A percentile compares a stretch with the other conserved stretches of the same genome.
Evolutionary conservation across 2,329 filamentous ascomycete species (phyloP).

Genomic region (Aureobasidium sp.): DNA sequence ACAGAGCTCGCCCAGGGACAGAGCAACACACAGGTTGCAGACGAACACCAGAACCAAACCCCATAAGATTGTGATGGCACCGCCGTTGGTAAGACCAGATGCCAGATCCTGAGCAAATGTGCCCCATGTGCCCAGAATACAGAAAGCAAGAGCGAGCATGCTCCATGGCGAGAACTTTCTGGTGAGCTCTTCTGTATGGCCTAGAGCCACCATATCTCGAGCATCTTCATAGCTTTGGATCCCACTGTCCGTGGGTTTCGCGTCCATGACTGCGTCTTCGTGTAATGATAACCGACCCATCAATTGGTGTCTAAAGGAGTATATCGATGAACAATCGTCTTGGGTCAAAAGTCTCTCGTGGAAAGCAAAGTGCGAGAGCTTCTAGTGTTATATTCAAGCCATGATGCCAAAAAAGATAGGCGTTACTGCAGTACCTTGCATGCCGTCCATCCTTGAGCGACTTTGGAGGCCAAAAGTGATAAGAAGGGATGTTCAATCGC

Average conservation of each 20-base stretch:
- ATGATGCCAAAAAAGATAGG: slow-evolving; percentile 6
- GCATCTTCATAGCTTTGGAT: slow-evolving; percentile 28
- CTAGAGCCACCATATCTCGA: slow-evolving; percentile 35
- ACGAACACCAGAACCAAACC: slow-evolving; percentile 47
- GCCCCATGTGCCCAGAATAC: slow-evolving; percentile 52
- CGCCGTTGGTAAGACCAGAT: slow-evolving; percentile 49
- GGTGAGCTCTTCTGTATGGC: slow-evolving; percentile 37
- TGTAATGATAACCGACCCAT: not conserved
- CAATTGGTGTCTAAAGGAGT: not conserved
- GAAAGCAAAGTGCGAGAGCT: not conserved
- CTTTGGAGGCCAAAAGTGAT: slow-evolving; percentile 5
- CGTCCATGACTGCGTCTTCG: not conserved
- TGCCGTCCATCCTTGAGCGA: not conserved
- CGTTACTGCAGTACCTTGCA: slow-evolving; percentile 13
- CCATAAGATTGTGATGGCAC: slow-evolving; percentile 50
- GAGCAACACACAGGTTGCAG: slow-evolving; percentile 47
- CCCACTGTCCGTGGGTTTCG: not conserved
- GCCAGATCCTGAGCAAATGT: slow-evolving; percentile 49
- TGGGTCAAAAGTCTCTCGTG: not conserved
- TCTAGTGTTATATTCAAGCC: not conserved
- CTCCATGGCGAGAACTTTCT: slow-evolving; percentile 49
- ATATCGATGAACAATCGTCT: not conserved
- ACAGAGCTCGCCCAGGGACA: slow-evolving; percentile 50
- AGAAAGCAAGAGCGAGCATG: slow-evolving; percentile 53
- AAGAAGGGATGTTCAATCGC: slow-evolving; percentile 11